These are phyloP conservation scores for Hermanozyma aechmeae DNA, from an alignment of 805 yeast genomes.

Conservation along the genomic window DNA sequence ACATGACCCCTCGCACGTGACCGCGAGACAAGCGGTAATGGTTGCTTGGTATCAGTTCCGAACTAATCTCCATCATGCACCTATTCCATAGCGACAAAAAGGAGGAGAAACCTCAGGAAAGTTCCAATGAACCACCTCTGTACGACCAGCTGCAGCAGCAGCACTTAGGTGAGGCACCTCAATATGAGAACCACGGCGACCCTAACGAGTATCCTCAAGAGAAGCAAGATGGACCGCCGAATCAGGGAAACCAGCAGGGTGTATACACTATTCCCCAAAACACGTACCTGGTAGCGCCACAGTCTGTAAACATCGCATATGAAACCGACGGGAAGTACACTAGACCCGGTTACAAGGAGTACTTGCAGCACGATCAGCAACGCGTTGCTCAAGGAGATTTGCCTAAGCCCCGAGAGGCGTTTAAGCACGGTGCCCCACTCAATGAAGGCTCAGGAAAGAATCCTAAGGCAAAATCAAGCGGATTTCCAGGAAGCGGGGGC, in stretches of 20 bases:
- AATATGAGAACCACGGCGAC: conserved; percentile 4
- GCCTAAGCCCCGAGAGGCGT: conserved; percentile 18
- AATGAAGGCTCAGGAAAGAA: no score
- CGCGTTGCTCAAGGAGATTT: conserved; percentile 21
- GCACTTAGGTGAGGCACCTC: conserved; percentile 2
- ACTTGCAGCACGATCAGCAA: conserved; percentile 20
- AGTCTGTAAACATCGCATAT: conserved; percentile 24
- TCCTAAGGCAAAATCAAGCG: no score
- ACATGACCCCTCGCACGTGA: no score
- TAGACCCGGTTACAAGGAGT: conserved; percentile 29
- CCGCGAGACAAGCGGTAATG: no score
- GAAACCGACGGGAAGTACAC: conserved; percentile 25
- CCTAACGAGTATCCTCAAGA: conserved; percentile 10
- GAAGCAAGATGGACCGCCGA: no score
- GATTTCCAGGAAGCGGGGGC: conserved; percentile 30
- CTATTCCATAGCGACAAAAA: conserved; percentile 2
- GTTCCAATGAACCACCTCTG: conserved; percentile 8
- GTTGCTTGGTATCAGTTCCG: background rate
- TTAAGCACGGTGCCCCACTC: conserved; percentile 28
- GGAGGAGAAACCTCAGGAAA: background rate
- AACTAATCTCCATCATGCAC: no score
- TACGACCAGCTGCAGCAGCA: conserved; percentile 9
- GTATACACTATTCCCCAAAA: conserved; percentile 5
- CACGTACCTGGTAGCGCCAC: conserved; percentile 22
- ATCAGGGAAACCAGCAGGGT: background rate